A percentile compares a stretch with the other conserved stretches of the same genome.
Conservation (phyloP, 257 asterid genomes). For the Solanum sejunctum region DNA sequence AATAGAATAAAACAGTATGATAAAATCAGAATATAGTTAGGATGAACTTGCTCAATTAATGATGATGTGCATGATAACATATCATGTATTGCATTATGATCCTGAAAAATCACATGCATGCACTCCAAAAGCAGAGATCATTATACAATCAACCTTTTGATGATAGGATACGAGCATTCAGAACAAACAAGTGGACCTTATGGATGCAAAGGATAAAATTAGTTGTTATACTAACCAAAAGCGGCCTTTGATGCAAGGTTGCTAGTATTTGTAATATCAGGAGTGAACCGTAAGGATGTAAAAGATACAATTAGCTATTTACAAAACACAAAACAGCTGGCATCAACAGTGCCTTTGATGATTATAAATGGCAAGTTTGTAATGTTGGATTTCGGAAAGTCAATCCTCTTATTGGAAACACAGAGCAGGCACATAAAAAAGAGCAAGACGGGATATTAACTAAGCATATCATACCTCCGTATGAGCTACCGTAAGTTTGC, state of each 20-base stretch:
- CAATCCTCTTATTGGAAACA: neutral
- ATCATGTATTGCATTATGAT: neutral
- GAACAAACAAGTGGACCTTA: neutral
- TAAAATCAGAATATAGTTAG: neutral
- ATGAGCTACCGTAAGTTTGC: slow-evolving; percentile 47
- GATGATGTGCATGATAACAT: neutral
- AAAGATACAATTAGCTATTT: neutral
- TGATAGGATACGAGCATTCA: neutral
- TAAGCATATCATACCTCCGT: slow-evolving; percentile 43
- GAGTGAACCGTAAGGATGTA: neutral
- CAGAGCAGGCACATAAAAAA: neutral
- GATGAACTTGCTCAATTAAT: neutral
- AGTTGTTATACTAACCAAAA: neutral
- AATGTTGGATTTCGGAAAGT: neutral
- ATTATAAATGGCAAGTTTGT: neutral
- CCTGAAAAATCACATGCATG: neutral
- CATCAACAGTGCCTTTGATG: neutral
- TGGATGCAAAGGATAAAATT: neutral
- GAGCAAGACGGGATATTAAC: neutral
- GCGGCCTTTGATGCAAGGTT: neutral
- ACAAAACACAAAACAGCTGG: neutral
- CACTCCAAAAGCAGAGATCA: neutral
- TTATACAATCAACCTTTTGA: neutral
- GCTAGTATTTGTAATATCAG: neutral
- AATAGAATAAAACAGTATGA: neutral